A percentile compares a stretch with the other conserved stretches of the same genome.
These are phyloP conservation scores for Peniophora sp. DNA, from an alignment of 1,284 basidiomycete genomes.

Conservation along the genomic window DNA sequence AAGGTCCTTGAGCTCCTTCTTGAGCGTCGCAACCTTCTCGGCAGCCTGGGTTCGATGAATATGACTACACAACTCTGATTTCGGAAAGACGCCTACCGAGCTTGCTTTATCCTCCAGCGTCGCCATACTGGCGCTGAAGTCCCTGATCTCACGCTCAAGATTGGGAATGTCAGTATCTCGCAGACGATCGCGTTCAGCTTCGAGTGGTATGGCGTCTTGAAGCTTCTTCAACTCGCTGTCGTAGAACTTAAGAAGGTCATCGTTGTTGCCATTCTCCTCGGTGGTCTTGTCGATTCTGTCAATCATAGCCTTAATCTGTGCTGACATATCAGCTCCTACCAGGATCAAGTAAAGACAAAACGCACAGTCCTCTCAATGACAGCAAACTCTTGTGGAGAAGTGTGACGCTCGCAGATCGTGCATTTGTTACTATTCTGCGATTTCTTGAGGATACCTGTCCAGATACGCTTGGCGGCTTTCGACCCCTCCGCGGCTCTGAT, in stretches of 20 bases:
- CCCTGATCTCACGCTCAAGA: slow-evolving; percentile 58
- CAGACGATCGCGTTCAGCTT: slow-evolving; percentile 46
- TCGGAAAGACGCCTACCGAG: slow-evolving; percentile 30
- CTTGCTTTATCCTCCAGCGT: slow-evolving; percentile 46
- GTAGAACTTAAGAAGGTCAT: slow-evolving; percentile 55
- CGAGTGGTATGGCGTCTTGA: slow-evolving; percentile 49
- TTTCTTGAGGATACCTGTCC: no score
- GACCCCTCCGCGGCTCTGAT: no score
- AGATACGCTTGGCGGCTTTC: no score
- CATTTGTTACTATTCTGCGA: background rate
- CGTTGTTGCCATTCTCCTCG: slow-evolving; percentile 22
- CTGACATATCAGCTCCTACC: background rate
- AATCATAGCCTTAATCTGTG: background rate
- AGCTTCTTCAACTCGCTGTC: slow-evolving; percentile 48
- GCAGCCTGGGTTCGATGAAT: slow-evolving; percentile 27
- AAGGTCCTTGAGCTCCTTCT: slow-evolving; percentile 56
- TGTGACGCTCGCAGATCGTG: background rate
- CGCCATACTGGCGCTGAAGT: slow-evolving; percentile 47
- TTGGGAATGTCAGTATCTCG: slow-evolving; percentile 56
- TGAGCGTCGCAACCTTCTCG: slow-evolving; percentile 38
- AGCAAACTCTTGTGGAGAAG: slow-evolving; percentile 21
- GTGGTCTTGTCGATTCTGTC: background rate
- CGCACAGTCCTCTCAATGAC: background rate
- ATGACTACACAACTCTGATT: slow-evolving; percentile 5
- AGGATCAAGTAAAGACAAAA: background rate